These are phyloP conservation scores for Claviceps africana DNA, from an alignment of 2,329 filamentous ascomycete genomes.

Conservation along the genomic window DNA sequence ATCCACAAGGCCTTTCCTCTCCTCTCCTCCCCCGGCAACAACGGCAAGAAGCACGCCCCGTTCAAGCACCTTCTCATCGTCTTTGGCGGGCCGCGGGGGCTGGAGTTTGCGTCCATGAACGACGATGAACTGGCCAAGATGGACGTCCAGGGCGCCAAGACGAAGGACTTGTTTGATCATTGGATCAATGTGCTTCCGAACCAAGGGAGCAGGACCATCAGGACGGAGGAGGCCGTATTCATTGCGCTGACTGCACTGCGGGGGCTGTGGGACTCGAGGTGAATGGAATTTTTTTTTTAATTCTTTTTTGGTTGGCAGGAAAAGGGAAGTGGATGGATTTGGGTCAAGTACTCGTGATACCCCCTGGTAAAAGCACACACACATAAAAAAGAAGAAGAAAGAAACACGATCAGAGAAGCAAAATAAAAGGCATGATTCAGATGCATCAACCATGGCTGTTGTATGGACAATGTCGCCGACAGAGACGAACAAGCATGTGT, in stretches of 20 bases:
- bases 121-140: slow-evolving; percentile 41
- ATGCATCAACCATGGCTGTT: too few species aligned
- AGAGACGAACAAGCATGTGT: too few species aligned
- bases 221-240: slow-evolving; percentile 73
- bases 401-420: too few species aligned
- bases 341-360: too few species aligned
- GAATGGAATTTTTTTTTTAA: background rate
- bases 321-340: too few species aligned
- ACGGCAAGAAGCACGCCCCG: slow-evolving; percentile 18
- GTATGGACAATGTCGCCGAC: too few species aligned
- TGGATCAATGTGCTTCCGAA: slow-evolving; percentile 72
- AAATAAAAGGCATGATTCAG: too few species aligned
- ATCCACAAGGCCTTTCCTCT: slow-evolving; percentile 32
- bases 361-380: too few species aligned
- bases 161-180: slow-evolving; percentile 62
- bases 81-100: slow-evolving; percentile 66
- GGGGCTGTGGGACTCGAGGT: slow-evolving; percentile 33
- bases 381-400: too few species aligned
- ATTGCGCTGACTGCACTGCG: slow-evolving; percentile 59
- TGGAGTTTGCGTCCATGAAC: slow-evolving; percentile 60
- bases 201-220: slow-evolving; percentile 69
- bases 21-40: slow-evolving; percentile 1
- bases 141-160: slow-evolving; percentile 49
- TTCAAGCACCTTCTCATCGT: slow-evolving; percentile 66
- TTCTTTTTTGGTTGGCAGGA: too few species aligned